A percentile compares a stretch with the other conserved stretches of the same genome.
These are phyloP conservation scores for Phytopythium mirpurense DNA, from an alignment of 352 stramenopile genomes.

Conservation along the genomic window DNA sequence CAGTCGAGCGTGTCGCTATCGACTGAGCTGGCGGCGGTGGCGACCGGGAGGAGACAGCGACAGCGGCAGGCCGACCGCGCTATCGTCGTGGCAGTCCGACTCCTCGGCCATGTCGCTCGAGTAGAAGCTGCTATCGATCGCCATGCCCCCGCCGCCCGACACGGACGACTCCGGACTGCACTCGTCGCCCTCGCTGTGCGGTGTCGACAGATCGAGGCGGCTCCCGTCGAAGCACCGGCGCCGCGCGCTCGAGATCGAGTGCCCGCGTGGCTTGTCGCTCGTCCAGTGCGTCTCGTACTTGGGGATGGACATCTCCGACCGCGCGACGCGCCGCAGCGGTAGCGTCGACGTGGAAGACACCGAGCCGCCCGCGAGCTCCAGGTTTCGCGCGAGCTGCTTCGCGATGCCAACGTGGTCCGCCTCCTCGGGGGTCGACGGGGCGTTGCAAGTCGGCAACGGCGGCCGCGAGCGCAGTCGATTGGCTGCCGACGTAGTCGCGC, in stretches of 20 bases:
- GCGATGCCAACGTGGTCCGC: background rate
- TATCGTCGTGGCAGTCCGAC: background rate
- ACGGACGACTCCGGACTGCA: constrained; percentile 30
- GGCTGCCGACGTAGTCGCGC: constrained; percentile 25
- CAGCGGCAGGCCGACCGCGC: constrained; percentile 1
- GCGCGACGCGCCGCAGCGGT: constrained; percentile 7
- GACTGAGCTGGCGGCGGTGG: background rate
- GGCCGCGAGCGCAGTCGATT: constrained; percentile 1
- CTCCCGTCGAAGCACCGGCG: constrained; percentile 9
- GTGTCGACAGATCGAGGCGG: constrained; percentile 12
- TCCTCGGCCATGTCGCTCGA: constrained; percentile 12
- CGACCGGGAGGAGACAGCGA: background rate
- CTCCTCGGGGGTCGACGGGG: constrained; percentile 1
- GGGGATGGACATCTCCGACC: constrained; percentile 22
- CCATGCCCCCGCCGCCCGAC: constrained; percentile 6
- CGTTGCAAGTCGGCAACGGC: background rate
- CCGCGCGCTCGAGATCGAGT: constrained; percentile 36
- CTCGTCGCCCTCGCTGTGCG: constrained; percentile 40
- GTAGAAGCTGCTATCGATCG: constrained; percentile 7
- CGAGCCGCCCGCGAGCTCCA: constrained; percentile 1
- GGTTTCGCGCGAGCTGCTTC: constrained; percentile 6
- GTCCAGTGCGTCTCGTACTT: constrained; percentile 31
- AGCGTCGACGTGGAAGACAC: constrained; percentile 6
- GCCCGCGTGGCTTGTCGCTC: constrained; percentile 31
- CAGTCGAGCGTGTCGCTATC: constrained; percentile 6